Evolutionary conservation across 2,329 filamentous ascomycete genomes (phyloP), one percentile per base, ranked within the genome.

Genomic region (Hypoxylon sp.): DNA sequence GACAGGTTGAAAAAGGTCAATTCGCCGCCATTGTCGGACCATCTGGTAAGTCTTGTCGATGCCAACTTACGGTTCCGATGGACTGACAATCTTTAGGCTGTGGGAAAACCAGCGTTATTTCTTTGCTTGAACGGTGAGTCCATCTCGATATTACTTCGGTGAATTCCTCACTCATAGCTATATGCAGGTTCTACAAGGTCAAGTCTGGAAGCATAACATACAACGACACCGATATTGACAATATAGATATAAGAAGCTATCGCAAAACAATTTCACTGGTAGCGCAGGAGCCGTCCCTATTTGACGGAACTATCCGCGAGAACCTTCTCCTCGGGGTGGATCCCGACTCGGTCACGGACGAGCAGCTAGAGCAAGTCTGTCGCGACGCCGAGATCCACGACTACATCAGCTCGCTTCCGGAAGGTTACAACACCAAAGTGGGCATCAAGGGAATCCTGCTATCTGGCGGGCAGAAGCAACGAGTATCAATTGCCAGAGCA

Each of bases 51-150:
- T 57, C 24, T 30, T 10, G 2, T n/a, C 8, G 19, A n/a, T 13
- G 20, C 34, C 49, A 39, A 20, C 4, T 13, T 20, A 26, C 8
- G 3, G 26, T 39, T 37, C 13, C 17, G 37, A 43, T 39, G 43
- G 22, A 30, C 64, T 75, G 26, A 75, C 52, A 22, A 15, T 5
- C 47, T 52, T 34, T 46, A 75, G 74, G 74, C 15, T 90, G 88
- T 60, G 89, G 90, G 20, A 92, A 94, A 78, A 90, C 88, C 0
- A 92, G 88, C 13, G 86, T 92, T 24, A 87, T 94, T 44, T 83
- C 84, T 58, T 76, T 90, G 0, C 75, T 90, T 10, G 87, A 89
- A 76, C 82, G 87, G 73, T 74, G 13, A 64, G 68, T 59, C 17
- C 7, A 22, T 37, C 7, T 13, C 43, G 7, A 26, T 46, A 26